phyloP scores from a whole-genome alignment of 805 yeast species.

The Brettanomyces bruxellensis region DNA sequence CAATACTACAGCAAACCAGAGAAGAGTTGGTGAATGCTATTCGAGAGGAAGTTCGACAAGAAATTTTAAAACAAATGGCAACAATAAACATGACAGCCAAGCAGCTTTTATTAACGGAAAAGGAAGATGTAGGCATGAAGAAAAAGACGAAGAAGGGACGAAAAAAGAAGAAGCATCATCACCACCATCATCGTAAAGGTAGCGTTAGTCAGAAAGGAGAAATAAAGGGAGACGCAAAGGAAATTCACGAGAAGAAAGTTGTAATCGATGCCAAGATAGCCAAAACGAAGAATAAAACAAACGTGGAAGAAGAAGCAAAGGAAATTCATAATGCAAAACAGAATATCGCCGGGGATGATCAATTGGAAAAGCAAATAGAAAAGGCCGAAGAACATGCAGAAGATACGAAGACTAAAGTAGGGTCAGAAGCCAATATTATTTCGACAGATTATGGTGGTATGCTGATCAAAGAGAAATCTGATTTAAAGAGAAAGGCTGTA shows the following conservation, averaged over 20 bases:
- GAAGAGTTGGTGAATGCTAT: constrained; percentile 1
- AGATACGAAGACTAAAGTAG: neutral
- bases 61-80: neutral
- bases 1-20: neutral
- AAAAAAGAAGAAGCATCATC: neutral
- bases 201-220: neutral
- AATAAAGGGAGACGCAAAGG: constrained; percentile 7
- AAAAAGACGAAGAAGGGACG: constrained; percentile 10
- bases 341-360: too few relatives aligned
- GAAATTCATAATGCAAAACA: neutral
- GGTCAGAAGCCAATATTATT: neutral
- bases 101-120: constrained; percentile 13
- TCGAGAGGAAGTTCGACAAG: constrained; percentile 1
- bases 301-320: constrained; percentile 5
- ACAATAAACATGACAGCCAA: constrained; percentile 5
- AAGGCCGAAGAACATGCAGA: neutral
- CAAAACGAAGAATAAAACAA: constrained; percentile 2
- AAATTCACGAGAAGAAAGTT: constrained; percentile 4
- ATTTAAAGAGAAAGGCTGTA: too few relatives aligned
- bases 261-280: constrained; percentile 1
- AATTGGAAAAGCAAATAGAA: neutral
- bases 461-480: too few relatives aligned
- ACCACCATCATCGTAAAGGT: neutral
- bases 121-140: constrained; percentile 15
- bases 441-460: too few relatives aligned